Base-by-base conservation (phyloP, 805 yeast genomes). In the Candida glaebosa region DNA sequence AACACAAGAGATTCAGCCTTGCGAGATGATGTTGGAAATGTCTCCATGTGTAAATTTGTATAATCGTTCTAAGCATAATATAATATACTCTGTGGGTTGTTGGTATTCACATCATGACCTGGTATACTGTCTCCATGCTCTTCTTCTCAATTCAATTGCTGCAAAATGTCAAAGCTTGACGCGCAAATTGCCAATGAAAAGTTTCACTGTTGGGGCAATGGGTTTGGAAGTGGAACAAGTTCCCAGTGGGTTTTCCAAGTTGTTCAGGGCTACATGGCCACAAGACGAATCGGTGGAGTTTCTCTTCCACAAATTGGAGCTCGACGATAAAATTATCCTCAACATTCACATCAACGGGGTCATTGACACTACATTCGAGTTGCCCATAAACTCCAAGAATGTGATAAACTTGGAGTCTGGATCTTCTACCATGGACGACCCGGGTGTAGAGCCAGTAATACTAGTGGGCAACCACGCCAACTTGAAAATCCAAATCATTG, bases 311-410 rank as follows among this genome's bases (percentile, higher is more conserved):
- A 58, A 56, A 42, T 40, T 70, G 2, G 70, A 65, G 16, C 61
- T 71, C 20, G 54, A 53, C 2, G 73, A 75, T 43, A 65, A 64
- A 43, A 51, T 60, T 34, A 54, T 75, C 2, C 26, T 76, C 24
- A 64, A 65, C 34, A 51, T 76, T 10, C 60, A 67, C 35, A 57
- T 57, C 26, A 56, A 75, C 48, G 79, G 78, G 0, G 64, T 70
- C n/a, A 61, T 71, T 53, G 81, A 78, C 56, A 61, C 77, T 15
- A 74, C 80, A 2, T 71, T 69, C 44, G 77, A 73, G 37, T 59
- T 75, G 7, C 74, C 67, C 12, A 44, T 59, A 20, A 43, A 56
- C 5, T 47, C 59, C 5, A 52, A 53, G 36, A 45, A 57, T 10
- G 41, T 56, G 2, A 52, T 58, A 3, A 56, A 49, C 34, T 44